Evolutionary conservation across 441 rosid genomes (phyloP).

Genomic region (Heliophila coronopifolia): DNA sequence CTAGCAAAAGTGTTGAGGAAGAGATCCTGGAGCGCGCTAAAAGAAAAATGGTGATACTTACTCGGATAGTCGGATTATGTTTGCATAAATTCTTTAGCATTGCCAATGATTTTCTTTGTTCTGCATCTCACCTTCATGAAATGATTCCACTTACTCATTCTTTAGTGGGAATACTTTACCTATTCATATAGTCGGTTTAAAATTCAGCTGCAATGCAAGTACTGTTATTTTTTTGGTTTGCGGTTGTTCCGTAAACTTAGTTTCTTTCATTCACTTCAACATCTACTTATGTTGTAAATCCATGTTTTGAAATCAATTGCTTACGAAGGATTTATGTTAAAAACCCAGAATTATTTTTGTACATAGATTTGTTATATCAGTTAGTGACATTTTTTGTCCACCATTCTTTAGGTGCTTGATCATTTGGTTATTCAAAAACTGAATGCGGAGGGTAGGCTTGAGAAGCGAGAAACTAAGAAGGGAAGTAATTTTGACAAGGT

Average conservation of each 20-base stretch:
- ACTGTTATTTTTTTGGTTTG: neutral
- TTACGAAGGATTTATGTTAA: conserved; percentile 5
- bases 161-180: neutral
- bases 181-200: neutral
- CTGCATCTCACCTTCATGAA: conserved; percentile 7
- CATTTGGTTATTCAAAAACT: conserved; percentile 98
- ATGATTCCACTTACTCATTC: neutral
- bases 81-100: conserved; percentile 8
- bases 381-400: conserved; percentile 20
- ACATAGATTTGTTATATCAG: neutral
- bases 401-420: conserved; percentile 76
- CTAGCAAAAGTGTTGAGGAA: conserved; percentile 99
- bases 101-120: neutral
- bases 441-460: conserved; percentile 99
- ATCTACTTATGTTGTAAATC: neutral
- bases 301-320: conserved; percentile 8
- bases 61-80: conserved; percentile 7
- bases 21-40: conserved; percentile 98
- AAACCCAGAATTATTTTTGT: neutral
- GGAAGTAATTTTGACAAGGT: conserved; percentile 92
- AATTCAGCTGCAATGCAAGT: neutral
- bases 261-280: neutral
- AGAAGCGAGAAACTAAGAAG: conserved; percentile 96
- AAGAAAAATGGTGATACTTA: conserved; percentile 77
- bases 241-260: neutral